Percentiles rank a stretch among this genome's conserved stretches.
These are phyloP conservation scores for Huntiella abstrusa DNA, from an alignment of 2,329 filamentous ascomycete genomes.

Conservation along the genomic window DNA sequence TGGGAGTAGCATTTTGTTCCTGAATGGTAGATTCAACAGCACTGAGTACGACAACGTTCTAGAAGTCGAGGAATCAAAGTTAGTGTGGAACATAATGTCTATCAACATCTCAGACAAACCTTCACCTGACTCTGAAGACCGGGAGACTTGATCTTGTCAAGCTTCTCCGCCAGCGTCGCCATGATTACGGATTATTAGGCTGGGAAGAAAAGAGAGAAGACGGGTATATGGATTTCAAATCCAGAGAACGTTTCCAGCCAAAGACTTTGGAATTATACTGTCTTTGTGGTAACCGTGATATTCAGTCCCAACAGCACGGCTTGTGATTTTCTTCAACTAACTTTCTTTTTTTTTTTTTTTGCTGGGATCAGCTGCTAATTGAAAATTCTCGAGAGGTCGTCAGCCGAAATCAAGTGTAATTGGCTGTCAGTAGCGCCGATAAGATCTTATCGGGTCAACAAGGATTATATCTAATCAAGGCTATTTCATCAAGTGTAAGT, in stretches of 20 bases:
- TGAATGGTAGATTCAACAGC: conserved; percentile 86
- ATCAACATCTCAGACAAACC: conserved; percentile 26
- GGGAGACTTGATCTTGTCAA: conserved; percentile 92
- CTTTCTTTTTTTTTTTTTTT: conserved; percentile 8
- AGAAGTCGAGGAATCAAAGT: conserved; percentile 5
- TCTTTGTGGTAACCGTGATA: neutral
- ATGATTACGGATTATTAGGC: conserved; percentile 17
- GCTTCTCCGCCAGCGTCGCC: conserved; percentile 60
- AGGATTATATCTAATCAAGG: conserved; percentile 9
- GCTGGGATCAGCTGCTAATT: conserved; percentile 4
- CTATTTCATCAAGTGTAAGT: neutral
- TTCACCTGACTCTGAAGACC: conserved; percentile 91
- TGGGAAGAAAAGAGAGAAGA: conserved; percentile 12
- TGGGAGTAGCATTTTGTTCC: conserved; percentile 66
- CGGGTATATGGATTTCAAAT: neutral
- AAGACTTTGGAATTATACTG: neutral
- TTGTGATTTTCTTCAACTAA: conserved; percentile 1
- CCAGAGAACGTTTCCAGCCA: neutral
- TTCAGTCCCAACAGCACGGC: neutral
- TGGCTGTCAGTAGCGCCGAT: neutral
- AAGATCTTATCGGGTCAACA: conserved; percentile 5
- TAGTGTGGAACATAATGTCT: neutral
- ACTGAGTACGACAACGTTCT: conserved; percentile 73
- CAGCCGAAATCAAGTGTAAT: neutral
- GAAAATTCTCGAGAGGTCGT: conserved; percentile 9